Base-by-base conservation (phyloP, 1,139 yeast species). In the Candida tetrigidarum region DNA sequence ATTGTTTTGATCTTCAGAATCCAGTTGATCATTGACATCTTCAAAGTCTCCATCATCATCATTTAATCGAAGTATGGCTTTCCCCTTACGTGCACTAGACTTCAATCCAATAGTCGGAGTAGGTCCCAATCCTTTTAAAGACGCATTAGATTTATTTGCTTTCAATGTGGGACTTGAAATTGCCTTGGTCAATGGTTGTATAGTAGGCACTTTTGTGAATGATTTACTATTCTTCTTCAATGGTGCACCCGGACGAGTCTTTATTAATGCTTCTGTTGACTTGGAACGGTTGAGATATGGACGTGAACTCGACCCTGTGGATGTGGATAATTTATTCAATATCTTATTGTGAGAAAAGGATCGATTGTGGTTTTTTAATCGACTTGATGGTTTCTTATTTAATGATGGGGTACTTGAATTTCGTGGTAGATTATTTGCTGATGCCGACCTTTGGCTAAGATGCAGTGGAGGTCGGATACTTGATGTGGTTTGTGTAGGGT, bases 151-250 rank as follows among this genome's bases (percentile, higher is more conserved):
- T 49, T 66, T 70, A 50, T 58, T 71, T 12, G 69, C 59, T 45
- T 58, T 62, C 8, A 52, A 29, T 7, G 67, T 63, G 36, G 57
- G 71, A 41, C 62, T 67, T 29, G 71, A 67, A 18, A 53, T 52
- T 14, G 78, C 64, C 44, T 69, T 69, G 5, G 78, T 72, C 44
- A 73, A 57, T 5, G 78, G 78, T 39, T 70, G 76, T 15, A 73
- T 51, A 1, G 66, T 68, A 0, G 68, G 49, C 14, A 72, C 51
- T 49, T 70, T 71, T 3, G 76, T 68, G 34, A 63, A 63, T 4
- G 77, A 71, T 16, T 75, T 56, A 49, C 64, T 69, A 51, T 63
- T 72, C 38, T 75, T 52, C 43, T 70, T 74, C 34, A 64, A 60
- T 23, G 63, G 55, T 5, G 56, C 51, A 18, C 55, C 50, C 41